A percentile compares a stretch with the other conserved stretches of the same genome.
phyloP scores from a whole-genome alignment of 805 yeast species.

The Saccharomycodes ludwigii region DNA sequence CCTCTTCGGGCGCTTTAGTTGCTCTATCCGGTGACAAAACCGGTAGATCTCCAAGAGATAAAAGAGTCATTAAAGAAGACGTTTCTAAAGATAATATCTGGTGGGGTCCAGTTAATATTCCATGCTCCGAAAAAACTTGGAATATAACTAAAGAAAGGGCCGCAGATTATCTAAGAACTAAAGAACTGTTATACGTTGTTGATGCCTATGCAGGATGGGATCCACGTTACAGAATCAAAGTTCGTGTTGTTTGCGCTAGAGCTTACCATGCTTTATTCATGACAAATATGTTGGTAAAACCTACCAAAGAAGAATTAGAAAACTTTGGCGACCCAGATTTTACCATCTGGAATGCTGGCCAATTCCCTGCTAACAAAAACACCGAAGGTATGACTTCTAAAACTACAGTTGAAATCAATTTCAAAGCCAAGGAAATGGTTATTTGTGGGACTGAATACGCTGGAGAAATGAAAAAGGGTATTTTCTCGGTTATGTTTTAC shows the following conservation, averaged over 20 bases:
- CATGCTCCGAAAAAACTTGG: slow-evolving; percentile 92
- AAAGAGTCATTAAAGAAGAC: slow-evolving; percentile 92
- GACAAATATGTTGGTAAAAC: slow-evolving; percentile 96
- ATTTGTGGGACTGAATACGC: slow-evolving; percentile 98
- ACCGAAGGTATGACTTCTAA: slow-evolving; percentile 96
- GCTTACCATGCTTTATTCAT: slow-evolving; percentile 97
- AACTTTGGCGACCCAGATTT: slow-evolving; percentile 95
- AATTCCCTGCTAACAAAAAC: slow-evolving; percentile 93
- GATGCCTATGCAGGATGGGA: slow-evolving; percentile 99
- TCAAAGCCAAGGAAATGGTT: slow-evolving; percentile 97
- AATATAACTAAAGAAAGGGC: slow-evolving; percentile 92
- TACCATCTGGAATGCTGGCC: slow-evolving; percentile 97
- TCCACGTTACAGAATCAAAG: slow-evolving; percentile 92
- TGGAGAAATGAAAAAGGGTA: slow-evolving; percentile 99
- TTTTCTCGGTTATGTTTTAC: slow-evolving; percentile 97
- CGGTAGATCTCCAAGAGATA: slow-evolving; percentile 97
- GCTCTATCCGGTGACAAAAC: slow-evolving; percentile 94
- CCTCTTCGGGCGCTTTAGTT: slow-evolving; percentile 87
- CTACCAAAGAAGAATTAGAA: slow-evolving; percentile 77
- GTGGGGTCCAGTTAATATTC: slow-evolving; percentile 99
- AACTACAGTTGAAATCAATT: slow-evolving; percentile 91
- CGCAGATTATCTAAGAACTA: slow-evolving; percentile 88
- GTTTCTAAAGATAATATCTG: slow-evolving; percentile 75
- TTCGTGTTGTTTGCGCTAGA: slow-evolving; percentile 92
- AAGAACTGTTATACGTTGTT: slow-evolving; percentile 85